Conservation (phyloP, 148 eudicot genomes). For the Silene latifolia region DNA sequence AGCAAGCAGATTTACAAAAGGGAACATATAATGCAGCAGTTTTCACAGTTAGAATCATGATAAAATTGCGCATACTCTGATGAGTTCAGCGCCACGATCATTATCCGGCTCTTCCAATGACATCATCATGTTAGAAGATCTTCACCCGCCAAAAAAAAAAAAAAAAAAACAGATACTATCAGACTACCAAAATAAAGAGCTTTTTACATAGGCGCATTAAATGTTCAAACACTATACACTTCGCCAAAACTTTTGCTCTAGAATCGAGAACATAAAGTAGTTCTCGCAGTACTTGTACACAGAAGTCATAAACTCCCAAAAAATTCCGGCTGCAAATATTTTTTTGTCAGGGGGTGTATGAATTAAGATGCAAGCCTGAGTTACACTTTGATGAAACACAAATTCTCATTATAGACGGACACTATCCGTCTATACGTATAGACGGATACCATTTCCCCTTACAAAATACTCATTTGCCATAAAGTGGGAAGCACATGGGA, state of each 20-base stretch:
- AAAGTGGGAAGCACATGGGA: too few relatives aligned
- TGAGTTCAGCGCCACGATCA: conserved; percentile 1
- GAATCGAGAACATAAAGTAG: not conserved
- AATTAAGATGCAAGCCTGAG: not conserved
- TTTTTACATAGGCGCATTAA: not conserved
- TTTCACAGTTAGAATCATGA: not conserved
- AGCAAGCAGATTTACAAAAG: not conserved
- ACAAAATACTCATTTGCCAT: too few relatives aligned
- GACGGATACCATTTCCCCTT: too few relatives aligned
- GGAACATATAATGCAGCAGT: not conserved
- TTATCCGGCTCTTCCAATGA: not conserved
- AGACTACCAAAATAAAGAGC: not conserved
- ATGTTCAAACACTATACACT: not conserved
- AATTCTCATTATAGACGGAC: too few relatives aligned
- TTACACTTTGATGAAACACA: not conserved
- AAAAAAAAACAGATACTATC: not conserved
- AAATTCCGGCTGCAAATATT: not conserved
- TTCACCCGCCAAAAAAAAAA: not conserved
- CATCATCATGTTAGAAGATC: not conserved
- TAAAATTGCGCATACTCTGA: not conserved
- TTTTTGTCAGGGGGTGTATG: not conserved
- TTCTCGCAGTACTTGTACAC: not conserved
- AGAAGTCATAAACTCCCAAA: not conserved
- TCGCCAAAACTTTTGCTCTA: not conserved
- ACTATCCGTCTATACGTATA: too few relatives aligned